A percentile compares a stretch with the other conserved stretches of the same genome.
Conservation (phyloP, 2,329 filamentous ascomycete species). For the Diaporthe citriasiana region DNA sequence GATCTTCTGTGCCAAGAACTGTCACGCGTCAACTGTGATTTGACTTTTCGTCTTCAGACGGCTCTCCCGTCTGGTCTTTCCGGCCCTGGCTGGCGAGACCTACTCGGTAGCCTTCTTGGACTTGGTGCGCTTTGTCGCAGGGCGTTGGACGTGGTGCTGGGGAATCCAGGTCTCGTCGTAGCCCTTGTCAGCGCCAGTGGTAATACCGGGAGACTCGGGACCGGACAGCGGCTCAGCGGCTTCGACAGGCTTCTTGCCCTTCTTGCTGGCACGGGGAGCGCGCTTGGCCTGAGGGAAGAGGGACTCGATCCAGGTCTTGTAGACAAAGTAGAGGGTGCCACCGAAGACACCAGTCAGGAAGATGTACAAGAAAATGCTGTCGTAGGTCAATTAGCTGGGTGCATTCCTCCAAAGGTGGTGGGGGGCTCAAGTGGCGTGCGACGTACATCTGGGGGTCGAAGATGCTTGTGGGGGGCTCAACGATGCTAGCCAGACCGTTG, state of each 20-base stretch:
- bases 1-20: neutral
- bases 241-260: conserved; percentile 77
- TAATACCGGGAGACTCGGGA: conserved; percentile 77
- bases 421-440: neutral
- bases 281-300: conserved; percentile 94
- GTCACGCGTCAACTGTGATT: neutral
- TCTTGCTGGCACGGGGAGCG: conserved; percentile 66
- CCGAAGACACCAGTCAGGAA: conserved; percentile 84
- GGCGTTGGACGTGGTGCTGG: conserved; percentile 88
- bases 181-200: conserved; percentile 76
- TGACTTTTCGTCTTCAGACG: conserved; percentile 6
- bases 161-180: conserved; percentile 98
- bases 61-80: conserved; percentile 1
- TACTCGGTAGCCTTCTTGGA: conserved; percentile 53
- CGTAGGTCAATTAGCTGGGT: neutral
- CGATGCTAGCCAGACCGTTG: conserved; percentile 86
- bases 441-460: conserved; percentile 96
- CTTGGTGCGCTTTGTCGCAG: conserved; percentile 78
- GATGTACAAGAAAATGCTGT: conserved; percentile 96
- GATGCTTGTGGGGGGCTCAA: conserved; percentile 91
- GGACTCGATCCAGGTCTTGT: conserved; percentile 96
- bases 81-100: conserved; percentile 4
- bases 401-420: conserved; percentile 7
- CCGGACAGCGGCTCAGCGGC: conserved; percentile 74
- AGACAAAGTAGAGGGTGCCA: conserved; percentile 93